Percentiles rank a stretch among this genome's conserved stretches.
These are phyloP conservation scores for Rutidosis leptorrhynchoides DNA, from an alignment of 129 eudicot genomes.

Conservation along the genomic window DNA sequence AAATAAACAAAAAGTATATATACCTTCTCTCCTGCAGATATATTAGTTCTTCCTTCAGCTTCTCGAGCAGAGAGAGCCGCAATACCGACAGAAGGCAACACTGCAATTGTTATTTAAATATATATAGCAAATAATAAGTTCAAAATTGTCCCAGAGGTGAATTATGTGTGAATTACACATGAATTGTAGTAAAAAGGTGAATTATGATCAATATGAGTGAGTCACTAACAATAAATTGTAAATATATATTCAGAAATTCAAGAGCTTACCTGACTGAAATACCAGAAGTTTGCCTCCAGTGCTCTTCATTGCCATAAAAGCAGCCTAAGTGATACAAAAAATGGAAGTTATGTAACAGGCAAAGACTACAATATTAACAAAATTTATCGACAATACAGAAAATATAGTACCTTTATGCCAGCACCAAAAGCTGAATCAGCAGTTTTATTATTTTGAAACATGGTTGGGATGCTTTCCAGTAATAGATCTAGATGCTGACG, in stretches of 20 bases:
- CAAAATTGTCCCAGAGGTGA: no score
- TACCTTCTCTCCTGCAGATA: conserved; percentile 88
- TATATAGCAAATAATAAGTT: not conserved
- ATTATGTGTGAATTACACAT: not conserved
- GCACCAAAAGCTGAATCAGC: conserved; percentile 99
- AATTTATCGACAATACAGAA: conserved; percentile 12
- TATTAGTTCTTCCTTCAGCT: conserved; percentile 94
- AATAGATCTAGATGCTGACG: conserved; percentile 81
- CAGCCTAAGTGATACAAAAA: conserved; percentile 59
- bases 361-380: not conserved
- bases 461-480: conserved; percentile 89
- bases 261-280: conserved; percentile 80
- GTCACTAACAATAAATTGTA: not conserved
- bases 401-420: conserved; percentile 68
- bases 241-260: conserved; percentile 10
- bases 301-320: conserved; percentile 94
- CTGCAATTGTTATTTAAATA: conserved; percentile 44
- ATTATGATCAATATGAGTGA: conserved; percentile 11
- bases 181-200: not conserved
- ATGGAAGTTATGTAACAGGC: conserved; percentile 15
- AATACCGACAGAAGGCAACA: conserved; percentile 82
- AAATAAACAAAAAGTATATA: not conserved
- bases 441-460: conserved; percentile 77
- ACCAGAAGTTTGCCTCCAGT: conserved; percentile 97
- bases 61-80: conserved; percentile 98